Conservation (phyloP, 768 basidiomycete species). For the Kwoniella shandongensis region DNA sequence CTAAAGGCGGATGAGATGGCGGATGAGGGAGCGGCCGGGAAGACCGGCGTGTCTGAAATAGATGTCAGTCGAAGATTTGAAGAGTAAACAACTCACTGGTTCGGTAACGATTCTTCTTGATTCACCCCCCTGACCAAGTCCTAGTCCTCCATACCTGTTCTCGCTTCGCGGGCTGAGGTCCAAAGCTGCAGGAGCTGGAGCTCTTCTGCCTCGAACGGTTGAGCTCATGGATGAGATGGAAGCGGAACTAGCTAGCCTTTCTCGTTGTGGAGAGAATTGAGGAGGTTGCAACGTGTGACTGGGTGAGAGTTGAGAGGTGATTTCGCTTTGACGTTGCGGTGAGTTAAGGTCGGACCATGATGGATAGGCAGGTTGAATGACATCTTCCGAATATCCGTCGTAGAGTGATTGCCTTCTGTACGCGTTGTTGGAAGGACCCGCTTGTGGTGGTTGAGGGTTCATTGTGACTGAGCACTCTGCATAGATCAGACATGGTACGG, state of each 20-base stretch:
- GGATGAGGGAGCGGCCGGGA: constrained; percentile 21
- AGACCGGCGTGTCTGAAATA: constrained; percentile 1
- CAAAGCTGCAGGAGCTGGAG: constrained; percentile 44
- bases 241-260: constrained; percentile 29
- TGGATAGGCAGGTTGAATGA: constrained; percentile 8
- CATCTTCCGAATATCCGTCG: constrained; percentile 13
- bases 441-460: background rate
- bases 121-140: constrained; percentile 12
- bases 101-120: constrained; percentile 28
- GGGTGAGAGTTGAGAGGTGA: background rate
- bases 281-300: background rate
- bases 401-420: too few relatives aligned
- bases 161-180: constrained; percentile 41
- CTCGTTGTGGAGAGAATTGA: constrained; percentile 12
- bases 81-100: constrained; percentile 15
- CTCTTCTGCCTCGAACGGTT: constrained; percentile 31
- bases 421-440: too few relatives aligned
- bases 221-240: constrained; percentile 34
- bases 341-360: constrained; percentile 2
- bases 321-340: background rate
- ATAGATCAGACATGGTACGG: too few relatives aligned
- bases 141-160: constrained; percentile 16
- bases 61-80: background rate
- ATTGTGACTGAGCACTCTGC: too few relatives aligned
- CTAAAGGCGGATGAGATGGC: constrained; percentile 3